phyloP scores from a whole-genome alignment of 441 rosid species.

The Corymbia citriodora region DNA sequence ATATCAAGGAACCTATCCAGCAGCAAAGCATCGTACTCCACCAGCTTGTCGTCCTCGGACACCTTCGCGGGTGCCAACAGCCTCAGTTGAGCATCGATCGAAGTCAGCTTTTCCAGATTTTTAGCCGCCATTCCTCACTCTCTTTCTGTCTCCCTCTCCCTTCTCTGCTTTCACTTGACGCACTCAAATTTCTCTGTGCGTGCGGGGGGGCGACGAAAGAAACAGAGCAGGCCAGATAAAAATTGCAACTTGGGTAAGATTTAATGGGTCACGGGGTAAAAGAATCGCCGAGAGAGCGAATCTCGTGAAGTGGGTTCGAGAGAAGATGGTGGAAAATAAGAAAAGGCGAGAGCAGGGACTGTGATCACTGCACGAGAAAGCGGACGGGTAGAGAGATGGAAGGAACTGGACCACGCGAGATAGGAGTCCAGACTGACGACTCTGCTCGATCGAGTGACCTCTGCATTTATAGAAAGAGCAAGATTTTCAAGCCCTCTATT shows the following conservation, averaged over 20 bases:
- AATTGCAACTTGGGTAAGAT: neutral
- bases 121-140: neutral
- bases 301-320: neutral
- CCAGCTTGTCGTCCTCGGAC: slow-evolving; percentile 5
- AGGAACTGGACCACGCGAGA: neutral
- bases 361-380: neutral
- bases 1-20: slow-evolving; percentile 13
- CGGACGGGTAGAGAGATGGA: neutral
- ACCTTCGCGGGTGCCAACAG: neutral
- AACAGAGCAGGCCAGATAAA: neutral
- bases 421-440: neutral
- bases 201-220: neutral
- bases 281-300: neutral
- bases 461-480: neutral
- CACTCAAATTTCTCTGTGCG: neutral
- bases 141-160: neutral
- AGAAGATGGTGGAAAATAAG: neutral
- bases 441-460: neutral
- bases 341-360: neutral
- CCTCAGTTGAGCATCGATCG: slow-evolving; percentile 2
- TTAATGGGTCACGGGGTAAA: neutral
- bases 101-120: neutral
- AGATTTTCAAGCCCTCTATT: too few relatives aligned
- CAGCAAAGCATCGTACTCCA: slow-evolving; percentile 6
- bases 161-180: neutral